Conservation (phyloP, 2,329 filamentous ascomycete species). For the Trichophyton simii region DNA sequence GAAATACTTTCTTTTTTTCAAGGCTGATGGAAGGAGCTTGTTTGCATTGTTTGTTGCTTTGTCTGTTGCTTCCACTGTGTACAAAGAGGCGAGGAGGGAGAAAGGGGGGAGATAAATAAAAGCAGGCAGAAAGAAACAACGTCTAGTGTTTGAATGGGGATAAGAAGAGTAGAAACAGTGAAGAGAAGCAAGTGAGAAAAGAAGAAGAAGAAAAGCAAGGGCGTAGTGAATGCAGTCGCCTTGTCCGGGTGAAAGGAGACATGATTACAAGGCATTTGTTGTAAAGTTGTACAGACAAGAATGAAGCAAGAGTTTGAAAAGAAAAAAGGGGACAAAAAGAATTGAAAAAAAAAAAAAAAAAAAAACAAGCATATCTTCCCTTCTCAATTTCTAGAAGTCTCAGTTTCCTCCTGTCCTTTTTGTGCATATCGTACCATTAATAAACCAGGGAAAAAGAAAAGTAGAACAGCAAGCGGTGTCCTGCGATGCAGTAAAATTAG, state of each 20-base stretch:
- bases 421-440: slow-evolving; percentile 1
- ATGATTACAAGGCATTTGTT: not conserved
- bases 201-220: not conserved
- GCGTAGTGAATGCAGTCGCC: not conserved
- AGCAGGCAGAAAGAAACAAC: not conserved
- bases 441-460: not conserved
- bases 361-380: not conserved
- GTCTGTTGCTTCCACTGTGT: not conserved
- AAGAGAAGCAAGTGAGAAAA: not conserved
- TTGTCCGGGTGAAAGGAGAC: not conserved
- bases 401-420: not conserved
- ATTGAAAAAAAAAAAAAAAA: not conserved
- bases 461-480: not conserved
- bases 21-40: not conserved
- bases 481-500: not conserved
- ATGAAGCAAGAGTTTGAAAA: not conserved
- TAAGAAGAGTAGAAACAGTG: no score
- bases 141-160: not conserved
- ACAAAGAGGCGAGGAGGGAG: not conserved
- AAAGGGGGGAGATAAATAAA: not conserved
- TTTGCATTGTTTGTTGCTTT: not conserved
- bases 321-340: not conserved
- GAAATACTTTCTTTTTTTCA: not conserved
- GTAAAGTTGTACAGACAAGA: not conserved
- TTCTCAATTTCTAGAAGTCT: not conserved